Evolutionary conservation across 441 rosid genomes (phyloP).

Genomic region (Breynia disticha): DNA sequence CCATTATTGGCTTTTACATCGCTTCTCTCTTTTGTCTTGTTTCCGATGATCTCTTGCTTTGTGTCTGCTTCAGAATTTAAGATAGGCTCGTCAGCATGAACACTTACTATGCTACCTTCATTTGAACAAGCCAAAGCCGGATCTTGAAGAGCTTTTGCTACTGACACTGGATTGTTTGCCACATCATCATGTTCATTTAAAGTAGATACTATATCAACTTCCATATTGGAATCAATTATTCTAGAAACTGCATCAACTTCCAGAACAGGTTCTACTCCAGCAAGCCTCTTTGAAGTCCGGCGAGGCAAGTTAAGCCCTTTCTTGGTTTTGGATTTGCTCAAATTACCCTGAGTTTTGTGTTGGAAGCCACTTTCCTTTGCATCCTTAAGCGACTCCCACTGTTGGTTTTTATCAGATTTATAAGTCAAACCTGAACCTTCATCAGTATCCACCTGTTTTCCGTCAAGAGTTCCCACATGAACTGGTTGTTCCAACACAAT

Average conservation of each 20-base stretch:
- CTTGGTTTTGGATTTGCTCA: slow-evolving; percentile 14
- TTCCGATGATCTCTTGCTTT: slow-evolving; percentile 17
- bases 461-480: slow-evolving; percentile 15
- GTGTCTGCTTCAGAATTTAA: slow-evolving; percentile 17
- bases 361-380: slow-evolving; percentile 4
- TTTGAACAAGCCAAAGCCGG: neutral
- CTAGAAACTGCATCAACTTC: neutral
- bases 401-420: neutral
- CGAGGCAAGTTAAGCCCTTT: slow-evolving; percentile 20
- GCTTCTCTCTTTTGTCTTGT: slow-evolving; percentile 11
- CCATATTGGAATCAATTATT: too few species aligned
- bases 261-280: slow-evolving; percentile 13
- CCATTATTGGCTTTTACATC: slow-evolving; percentile 12
- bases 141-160: neutral
- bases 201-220: too few species aligned
- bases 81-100: neutral
- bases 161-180: neutral
- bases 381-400: slow-evolving; percentile 1
- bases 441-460: slow-evolving; percentile 9
- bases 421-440: slow-evolving; percentile 2
- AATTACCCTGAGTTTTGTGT: slow-evolving; percentile 2
- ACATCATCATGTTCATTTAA: too few species aligned
- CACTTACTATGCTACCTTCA: neutral
- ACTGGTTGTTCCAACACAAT: slow-evolving; percentile 7
- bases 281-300: slow-evolving; percentile 28